Base-by-base conservation (phyloP, 306 rosid species). In the Lathyrus sativus region DNA sequence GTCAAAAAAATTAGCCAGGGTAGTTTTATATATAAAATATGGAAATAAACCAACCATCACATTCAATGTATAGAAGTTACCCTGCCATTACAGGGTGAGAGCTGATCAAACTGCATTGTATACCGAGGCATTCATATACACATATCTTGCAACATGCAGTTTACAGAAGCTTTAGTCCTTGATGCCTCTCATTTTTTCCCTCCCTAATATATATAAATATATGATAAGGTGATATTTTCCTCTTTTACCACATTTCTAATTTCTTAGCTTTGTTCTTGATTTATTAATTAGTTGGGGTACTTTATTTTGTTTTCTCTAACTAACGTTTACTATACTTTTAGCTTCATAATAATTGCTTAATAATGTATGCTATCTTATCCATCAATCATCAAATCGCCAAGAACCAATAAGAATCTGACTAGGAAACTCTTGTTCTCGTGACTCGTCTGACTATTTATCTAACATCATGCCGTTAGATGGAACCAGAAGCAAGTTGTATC, bases 61-160 rank as follows among this genome's bases (percentile, higher is more conserved):
- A 80, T 86, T 88, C 88, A 76, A 76, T 91, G 96, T 88, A 91
- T 87, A 91, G 93, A 87, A 79, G 83, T 81, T 79, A 74, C 92
- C 97, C 89, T 88, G 87, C 88, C 82, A 86, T 91, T 88, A 55
- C 79, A 78, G 91, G 87, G 91, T 69, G 78, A 78, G 81, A 67
- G 86, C 85, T 76, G 73, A 68, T 74, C 77, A 75, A 74, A 78
- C 74, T 78, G 85, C 83, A 64, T 70, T 82, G 82, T 86, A 78
- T 81, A 76, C 69, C 69, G 74, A 74, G 74, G 79, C 79, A 73
- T 62, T 83, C 78, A 62, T 77, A 69, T 54, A 81, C 74, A 81
- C 75, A 80, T 65, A 76, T 43, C 81, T 11, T 72, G 83, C 74
- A 71, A 72, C 79, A 53, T 72, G 75, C 85, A 61, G 68, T 74